Base-by-base conservation (phyloP, 208 protist species). In the Trypanosomatidae sp. region DNA sequence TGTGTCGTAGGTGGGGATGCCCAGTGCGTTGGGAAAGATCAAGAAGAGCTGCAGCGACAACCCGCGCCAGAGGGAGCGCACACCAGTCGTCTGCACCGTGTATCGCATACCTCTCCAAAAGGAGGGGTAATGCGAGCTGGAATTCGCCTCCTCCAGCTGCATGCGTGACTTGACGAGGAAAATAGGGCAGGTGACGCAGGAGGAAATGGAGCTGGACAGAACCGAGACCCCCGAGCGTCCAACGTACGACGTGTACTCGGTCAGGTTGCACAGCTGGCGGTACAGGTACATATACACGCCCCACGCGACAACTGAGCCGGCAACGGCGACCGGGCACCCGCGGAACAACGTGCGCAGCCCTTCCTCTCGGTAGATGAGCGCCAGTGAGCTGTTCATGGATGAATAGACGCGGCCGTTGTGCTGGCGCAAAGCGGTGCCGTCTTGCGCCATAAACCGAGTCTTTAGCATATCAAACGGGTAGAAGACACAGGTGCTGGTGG, bases 401-500 rank as follows among this genome's bases (percentile, higher is more conserved):
- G 28, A 69, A 85, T 89, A 88, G 15, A 80, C 81, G 50, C 69
- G 74, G 30, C 85, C 86, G 62, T 95, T 89, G 79, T 90, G 85
- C 68, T 83, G 80, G 1, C 91, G 81, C 36, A 69, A 19, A 25
- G 49, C 62, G 15, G 78, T 89, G 43, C 93, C 84, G 56, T 94
- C 88, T 55, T 92, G 88, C 9, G 90, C 78, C 82, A 97, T 95
- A 56, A 93, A 91, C 13, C 93, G 83, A 1, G 88, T 93, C 74
- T 95, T 92, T 1, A 98, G 80, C 3, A 94, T 77, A 59, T 98
- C 96, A n/a, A 98, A 84, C 3, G 96, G 96, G 76, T 98, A 97
- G 58, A 92, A 92, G 28, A 71, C 44, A 39, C 69, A 73, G 19
- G 91, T 96, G 79, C 91, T 94, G 15, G 79, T 66, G 1, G 86